A percentile compares a stretch with the other conserved stretches of the same genome.
Conservation (phyloP, 257 asterid genomes). For the Datura wrightii region DNA sequence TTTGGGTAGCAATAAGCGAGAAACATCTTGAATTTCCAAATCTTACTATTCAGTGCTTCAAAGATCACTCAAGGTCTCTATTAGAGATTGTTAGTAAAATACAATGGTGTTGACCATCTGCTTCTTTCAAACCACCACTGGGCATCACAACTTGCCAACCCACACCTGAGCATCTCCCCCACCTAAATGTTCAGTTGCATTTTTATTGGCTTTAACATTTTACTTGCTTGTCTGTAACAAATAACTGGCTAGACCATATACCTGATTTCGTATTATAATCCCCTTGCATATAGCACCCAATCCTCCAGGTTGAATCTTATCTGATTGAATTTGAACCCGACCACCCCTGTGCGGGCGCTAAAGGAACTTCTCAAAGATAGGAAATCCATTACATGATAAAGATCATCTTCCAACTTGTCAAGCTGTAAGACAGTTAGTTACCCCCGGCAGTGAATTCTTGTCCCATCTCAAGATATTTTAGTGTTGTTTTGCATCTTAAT, state of each 20-base stretch:
- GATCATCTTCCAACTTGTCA: conserved; percentile 10
- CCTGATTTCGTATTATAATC: no score
- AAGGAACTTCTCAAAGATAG: not conserved
- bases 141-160: not conserved
- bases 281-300: not conserved
- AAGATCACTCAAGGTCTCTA: not conserved
- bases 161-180: not conserved
- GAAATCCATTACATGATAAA: not conserved
- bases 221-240: not conserved
- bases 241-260: not conserved
- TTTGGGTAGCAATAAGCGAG: not conserved
- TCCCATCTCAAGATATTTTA: not conserved
- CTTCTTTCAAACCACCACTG: not conserved
- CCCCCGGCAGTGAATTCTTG: not conserved
- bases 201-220: not conserved
- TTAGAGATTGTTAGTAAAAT: conserved; percentile 17
- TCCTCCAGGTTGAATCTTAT: not conserved
- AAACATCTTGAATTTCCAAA: not conserved
- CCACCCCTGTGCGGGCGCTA: not conserved
- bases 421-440: not conserved
- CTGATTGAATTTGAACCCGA: not conserved
- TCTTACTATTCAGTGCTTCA: not conserved
- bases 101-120: not conserved
- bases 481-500: not conserved
- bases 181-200: not conserved